Evolutionary conservation across 192 early-diverging fungal genomes (phyloP).

Genomic region (Gonapodya prolifera): DNA sequence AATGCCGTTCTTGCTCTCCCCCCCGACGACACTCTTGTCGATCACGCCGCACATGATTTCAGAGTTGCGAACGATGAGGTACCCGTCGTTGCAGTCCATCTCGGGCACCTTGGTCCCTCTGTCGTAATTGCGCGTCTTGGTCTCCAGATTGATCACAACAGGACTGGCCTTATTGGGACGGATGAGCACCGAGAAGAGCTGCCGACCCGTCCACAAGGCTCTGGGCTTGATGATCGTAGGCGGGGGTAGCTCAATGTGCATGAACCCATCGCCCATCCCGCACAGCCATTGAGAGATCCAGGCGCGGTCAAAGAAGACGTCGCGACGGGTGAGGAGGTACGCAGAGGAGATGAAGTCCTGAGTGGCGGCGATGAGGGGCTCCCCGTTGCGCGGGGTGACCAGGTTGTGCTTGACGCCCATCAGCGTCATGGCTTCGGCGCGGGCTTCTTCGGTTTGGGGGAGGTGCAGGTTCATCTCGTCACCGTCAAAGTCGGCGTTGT

Average conservation of each 20-base stretch:
- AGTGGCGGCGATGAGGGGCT: constrained; percentile 95
- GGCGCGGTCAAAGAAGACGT: constrained; percentile 86
- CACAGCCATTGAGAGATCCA: constrained; percentile 87
- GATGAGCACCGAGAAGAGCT: constrained; percentile 80
- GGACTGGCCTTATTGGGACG: constrained; percentile 59
- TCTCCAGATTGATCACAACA: constrained; percentile 74
- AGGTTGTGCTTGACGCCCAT: constrained; percentile 96
- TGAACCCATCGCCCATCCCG: constrained; percentile 75
- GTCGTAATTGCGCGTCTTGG: constrained; percentile 47
- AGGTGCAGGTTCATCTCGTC: constrained; percentile 99
- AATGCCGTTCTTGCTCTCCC: constrained; percentile 86
- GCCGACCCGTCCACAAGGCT: constrained; percentile 92
- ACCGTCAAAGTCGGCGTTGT: constrained; percentile 99
- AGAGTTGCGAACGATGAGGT: constrained; percentile 80
- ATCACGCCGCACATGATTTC: constrained; percentile 87
- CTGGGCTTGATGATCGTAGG: constrained; percentile 85
- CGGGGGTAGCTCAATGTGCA: constrained; percentile 82
- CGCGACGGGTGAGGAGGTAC: constrained; percentile 85
- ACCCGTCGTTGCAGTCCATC: constrained; percentile 57
- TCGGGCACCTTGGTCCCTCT: constrained; percentile 18
- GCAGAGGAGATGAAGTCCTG: constrained; percentile 99
- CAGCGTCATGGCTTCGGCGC: constrained; percentile 86
- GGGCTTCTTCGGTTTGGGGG: constrained; percentile 97
- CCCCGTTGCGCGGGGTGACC: constrained; percentile 96
- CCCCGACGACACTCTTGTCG: constrained; percentile 93